These are phyloP conservation scores for Pythium sp. DNA, from an alignment of 352 stramenopile genomes.

Conservation along the genomic window DNA sequence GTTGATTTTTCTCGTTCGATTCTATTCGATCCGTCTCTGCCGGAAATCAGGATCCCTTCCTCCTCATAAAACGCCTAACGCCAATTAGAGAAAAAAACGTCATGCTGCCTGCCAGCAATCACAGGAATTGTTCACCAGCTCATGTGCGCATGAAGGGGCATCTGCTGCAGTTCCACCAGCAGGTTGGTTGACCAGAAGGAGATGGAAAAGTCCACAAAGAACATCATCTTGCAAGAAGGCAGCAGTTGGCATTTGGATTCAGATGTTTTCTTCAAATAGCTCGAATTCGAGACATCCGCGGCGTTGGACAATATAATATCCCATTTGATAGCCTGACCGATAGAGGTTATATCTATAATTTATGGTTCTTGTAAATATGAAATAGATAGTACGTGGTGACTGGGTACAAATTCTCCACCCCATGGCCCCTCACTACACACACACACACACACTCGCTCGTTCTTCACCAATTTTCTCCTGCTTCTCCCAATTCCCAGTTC, in stretches of 20 bases:
- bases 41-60: conserved; percentile 1
- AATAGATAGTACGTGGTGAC: background rate
- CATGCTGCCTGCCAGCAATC: conserved; percentile 1
- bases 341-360: background rate
- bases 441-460: background rate
- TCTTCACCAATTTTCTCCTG: background rate
- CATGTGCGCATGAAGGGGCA: background rate
- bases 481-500: background rate
- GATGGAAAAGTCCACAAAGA: background rate
- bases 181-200: background rate
- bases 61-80: background rate
- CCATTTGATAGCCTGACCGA: background rate
- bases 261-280: background rate
- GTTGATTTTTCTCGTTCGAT: background rate
- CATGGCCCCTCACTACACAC: background rate
- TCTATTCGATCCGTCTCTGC: background rate
- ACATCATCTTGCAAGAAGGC: background rate
- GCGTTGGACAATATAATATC: background rate
- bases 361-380: too few relatives aligned
- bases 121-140: background rate
- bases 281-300: background rate
- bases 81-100: conserved; percentile 1
- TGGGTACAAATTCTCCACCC: background rate
- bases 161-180: background rate
- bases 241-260: background rate